phyloP scores from a whole-genome alignment of 1,139 yeast genomes.

The Suhomyces wounanorum region DNA sequence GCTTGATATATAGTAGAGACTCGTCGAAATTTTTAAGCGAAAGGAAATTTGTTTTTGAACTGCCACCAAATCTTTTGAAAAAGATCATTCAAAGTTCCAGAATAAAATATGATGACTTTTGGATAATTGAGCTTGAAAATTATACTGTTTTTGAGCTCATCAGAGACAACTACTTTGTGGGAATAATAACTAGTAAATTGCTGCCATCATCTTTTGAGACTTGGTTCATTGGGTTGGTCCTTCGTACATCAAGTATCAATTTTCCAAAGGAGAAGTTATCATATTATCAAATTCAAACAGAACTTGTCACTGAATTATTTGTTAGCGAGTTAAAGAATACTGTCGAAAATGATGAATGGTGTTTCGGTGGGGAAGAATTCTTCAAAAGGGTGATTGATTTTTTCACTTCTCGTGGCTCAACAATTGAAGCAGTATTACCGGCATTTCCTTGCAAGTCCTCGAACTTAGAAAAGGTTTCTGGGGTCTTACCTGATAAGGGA shows the following conservation, averaged over 20 bases:
- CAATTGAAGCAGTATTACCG: slow-evolving; percentile 59
- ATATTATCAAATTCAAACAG: slow-evolving; percentile 14
- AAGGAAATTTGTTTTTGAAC: slow-evolving; percentile 14
- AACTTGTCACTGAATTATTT: slow-evolving; percentile 33
- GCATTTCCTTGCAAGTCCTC: slow-evolving; percentile 69
- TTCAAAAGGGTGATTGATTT: slow-evolving; percentile 45
- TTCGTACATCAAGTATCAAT: slow-evolving; percentile 20
- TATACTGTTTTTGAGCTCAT: slow-evolving; percentile 13
- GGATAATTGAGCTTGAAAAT: slow-evolving; percentile 7
- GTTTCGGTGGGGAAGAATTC: slow-evolving; percentile 41
- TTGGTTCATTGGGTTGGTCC: slow-evolving; percentile 37
- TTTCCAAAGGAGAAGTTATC: slow-evolving; percentile 11
- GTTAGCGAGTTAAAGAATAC: slow-evolving; percentile 50
- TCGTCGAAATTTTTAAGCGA: slow-evolving; percentile 12
- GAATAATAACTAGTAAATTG: slow-evolving; percentile 31
- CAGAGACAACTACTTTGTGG: slow-evolving; percentile 23
- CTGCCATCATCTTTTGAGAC: slow-evolving; percentile 29
- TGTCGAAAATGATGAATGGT: slow-evolving; percentile 52
- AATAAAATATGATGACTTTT: not conserved
- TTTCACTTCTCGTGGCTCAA: slow-evolving; percentile 48
- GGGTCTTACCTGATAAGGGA: slow-evolving; percentile 51
- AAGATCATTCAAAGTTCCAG: slow-evolving; percentile 1
- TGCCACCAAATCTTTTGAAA: slow-evolving; percentile 1
- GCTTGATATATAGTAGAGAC: slow-evolving; percentile 33
- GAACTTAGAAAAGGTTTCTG: slow-evolving; percentile 54